Evolutionary conservation across 331 rosid genomes (phyloP).

Genomic region (Acacia pycnantha): DNA sequence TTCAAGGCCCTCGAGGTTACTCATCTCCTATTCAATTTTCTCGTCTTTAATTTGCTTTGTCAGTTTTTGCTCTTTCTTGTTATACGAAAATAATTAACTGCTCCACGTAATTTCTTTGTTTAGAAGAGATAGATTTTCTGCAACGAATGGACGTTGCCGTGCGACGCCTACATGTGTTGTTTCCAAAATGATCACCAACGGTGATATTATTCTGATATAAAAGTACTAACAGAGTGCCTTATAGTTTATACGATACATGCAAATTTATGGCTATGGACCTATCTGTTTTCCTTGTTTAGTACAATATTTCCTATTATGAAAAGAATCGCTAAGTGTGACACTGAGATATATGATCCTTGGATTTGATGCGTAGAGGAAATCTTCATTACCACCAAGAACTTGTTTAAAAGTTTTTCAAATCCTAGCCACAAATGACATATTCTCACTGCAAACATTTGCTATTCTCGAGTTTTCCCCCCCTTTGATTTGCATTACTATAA

Average conservation of each 20-base stretch:
- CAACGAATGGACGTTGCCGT: constrained; percentile 7
- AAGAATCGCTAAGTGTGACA: neutral
- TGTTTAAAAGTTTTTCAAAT: constrained; percentile 14
- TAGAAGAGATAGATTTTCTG: neutral
- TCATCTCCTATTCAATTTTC: neutral
- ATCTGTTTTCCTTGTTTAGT: neutral
- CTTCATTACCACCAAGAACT: neutral
- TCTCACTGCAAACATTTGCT: neutral
- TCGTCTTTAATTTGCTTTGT: neutral
- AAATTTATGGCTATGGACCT: neutral
- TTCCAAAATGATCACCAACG: constrained; percentile 10
- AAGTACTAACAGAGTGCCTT: neutral
- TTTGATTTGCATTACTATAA: constrained; percentile 1
- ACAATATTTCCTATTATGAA: constrained; percentile 9
- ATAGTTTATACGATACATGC: neutral
- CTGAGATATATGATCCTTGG: neutral
- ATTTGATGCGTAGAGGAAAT: neutral
- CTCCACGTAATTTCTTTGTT: neutral
- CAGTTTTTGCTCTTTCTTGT: neutral
- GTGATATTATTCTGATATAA: constrained; percentile 1
- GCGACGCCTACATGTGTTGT: constrained; percentile 7
- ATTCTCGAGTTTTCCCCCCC: too few species aligned
- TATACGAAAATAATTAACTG: neutral
- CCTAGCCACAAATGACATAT: constrained; percentile 12
- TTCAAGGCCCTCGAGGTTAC: constrained; percentile 48